phyloP scores from a whole-genome alignment of 352 stramenopile species.

The Phytophthora idaei region DNA sequence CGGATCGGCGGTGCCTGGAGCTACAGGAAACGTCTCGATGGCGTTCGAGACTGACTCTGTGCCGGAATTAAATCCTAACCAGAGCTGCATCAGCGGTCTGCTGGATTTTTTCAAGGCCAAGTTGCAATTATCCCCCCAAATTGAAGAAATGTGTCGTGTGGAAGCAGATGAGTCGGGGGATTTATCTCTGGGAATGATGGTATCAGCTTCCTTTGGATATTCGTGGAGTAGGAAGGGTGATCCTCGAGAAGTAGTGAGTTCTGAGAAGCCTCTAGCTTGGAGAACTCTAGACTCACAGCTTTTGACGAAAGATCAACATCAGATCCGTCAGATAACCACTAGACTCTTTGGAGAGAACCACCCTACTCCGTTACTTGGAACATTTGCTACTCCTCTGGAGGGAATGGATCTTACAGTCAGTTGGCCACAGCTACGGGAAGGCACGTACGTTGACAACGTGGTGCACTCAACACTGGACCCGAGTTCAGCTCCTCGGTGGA shows the following conservation, averaged over 20 bases:
- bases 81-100: conserved; percentile 80
- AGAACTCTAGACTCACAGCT: conserved; percentile 33
- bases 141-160: conserved; percentile 68
- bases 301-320: conserved; percentile 10
- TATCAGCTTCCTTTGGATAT: conserved; percentile 75
- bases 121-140: conserved; percentile 61
- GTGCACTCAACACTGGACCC: conserved; percentile 83
- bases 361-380: conserved; percentile 40
- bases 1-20: conserved; percentile 67
- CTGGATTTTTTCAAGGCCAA: conserved; percentile 87
- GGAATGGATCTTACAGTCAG: conserved; percentile 64
- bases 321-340: conserved; percentile 33
- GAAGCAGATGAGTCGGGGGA: conserved; percentile 41
- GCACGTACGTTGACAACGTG: conserved; percentile 84
- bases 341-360: conserved; percentile 46
- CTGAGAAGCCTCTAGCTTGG: conserved; percentile 32
- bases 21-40: conserved; percentile 77
- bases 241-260: conserved; percentile 37
- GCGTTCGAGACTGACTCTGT: conserved; percentile 80
- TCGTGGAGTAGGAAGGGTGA: conserved; percentile 55
- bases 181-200: conserved; percentile 58
- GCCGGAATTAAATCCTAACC: conserved; percentile 70
- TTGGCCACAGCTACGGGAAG: conserved; percentile 79
- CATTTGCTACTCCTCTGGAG: conserved; percentile 46
- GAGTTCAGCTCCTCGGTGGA: conserved; percentile 67